Percentiles rank a stretch among this genome's conserved stretches.
These are phyloP conservation scores for Fusarium lyarnte DNA, from an alignment of 2,329 filamentous ascomycete genomes.

Conservation along the genomic window DNA sequence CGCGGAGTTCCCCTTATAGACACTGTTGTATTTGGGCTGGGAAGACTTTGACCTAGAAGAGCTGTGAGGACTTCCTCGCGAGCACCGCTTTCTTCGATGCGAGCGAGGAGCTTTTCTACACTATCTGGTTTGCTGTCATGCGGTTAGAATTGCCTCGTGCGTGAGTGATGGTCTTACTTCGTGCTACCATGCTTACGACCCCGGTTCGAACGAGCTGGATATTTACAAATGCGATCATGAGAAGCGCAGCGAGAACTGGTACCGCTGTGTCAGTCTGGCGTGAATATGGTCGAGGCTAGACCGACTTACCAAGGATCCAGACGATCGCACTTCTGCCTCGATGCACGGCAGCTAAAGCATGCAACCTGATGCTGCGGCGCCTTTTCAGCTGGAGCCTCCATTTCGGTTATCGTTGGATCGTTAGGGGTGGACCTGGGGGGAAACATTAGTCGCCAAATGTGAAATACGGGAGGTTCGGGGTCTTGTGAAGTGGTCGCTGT, in stretches of 20 bases:
- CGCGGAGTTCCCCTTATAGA: conserved; percentile 1
- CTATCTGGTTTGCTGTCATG: not conserved
- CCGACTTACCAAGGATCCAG: conserved; percentile 11
- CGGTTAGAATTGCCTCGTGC: not conserved
- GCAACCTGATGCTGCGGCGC: conserved; percentile 13
- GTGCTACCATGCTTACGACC: conserved; percentile 19
- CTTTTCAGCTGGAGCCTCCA: not conserved
- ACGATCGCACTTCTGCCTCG: conserved; percentile 18
- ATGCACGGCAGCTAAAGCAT: conserved; percentile 18
- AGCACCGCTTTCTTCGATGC: conserved; percentile 18
- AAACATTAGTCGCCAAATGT: not conserved
- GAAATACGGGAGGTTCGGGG: not conserved
- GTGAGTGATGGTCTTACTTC: not conserved
- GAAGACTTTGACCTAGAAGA: not conserved
- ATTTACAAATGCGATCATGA: conserved; percentile 9
- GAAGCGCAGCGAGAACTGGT: conserved; percentile 12
- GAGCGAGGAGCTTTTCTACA: conserved; percentile 7
- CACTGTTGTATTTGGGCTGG: conserved; percentile 9
- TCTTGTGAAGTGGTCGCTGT: conserved; percentile 17
- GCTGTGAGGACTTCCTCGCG: conserved; percentile 2
- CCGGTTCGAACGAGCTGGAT: conserved; percentile 9
- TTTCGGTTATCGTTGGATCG: not conserved
- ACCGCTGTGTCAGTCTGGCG: not conserved
- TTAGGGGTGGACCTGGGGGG: not conserved
- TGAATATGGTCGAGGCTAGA: not conserved